Percentiles rank a stretch among this genome's conserved stretches.
Evolutionary conservation across 768 basidiomycete species (phyloP).

Genomic region (Austroboletus eburneus): DNA sequence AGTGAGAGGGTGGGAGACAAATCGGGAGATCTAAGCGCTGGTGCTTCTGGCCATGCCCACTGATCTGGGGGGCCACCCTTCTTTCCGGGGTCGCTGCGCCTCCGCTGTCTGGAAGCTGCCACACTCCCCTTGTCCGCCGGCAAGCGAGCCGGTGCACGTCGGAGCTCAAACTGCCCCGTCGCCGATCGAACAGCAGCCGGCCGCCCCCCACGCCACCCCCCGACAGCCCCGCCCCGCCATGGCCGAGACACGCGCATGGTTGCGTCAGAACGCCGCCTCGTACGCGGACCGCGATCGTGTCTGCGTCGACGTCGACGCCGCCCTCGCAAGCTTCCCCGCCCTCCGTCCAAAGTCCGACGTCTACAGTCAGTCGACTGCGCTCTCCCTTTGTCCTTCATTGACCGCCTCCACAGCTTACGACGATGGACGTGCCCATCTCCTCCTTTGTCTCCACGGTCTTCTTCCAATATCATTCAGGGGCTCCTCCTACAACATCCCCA

Average conservation of each 20-base stretch:
- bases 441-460: conserved; percentile 88
- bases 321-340: conserved; percentile 49
- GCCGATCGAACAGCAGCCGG: conserved; percentile 10
- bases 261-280: conserved; percentile 55
- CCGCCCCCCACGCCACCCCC: neutral
- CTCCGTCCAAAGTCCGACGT: conserved; percentile 78
- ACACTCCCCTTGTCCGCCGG: too few species aligned
- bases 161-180: conserved; percentile 1
- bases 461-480: conserved; percentile 79
- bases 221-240: conserved; percentile 2
- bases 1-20: conserved; percentile 29
- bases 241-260: conserved; percentile 50
- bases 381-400: conserved; percentile 2
- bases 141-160: too few species aligned
- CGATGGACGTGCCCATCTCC: conserved; percentile 87
- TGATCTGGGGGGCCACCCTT: conserved; percentile 13
- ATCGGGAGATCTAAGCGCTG: conserved; percentile 25
- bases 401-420: conserved; percentile 65
- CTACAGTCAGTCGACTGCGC: conserved; percentile 49
- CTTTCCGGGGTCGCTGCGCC: conserved; percentile 7
- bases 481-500: conserved; percentile 87
- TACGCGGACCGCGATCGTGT: conserved; percentile 58
- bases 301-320: conserved; percentile 57
- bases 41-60: neutral
- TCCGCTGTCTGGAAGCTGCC: too few species aligned